Conservation (phyloP, 1,284 basidiomycete genomes). For the Heterobasidion parviporum region DNA sequence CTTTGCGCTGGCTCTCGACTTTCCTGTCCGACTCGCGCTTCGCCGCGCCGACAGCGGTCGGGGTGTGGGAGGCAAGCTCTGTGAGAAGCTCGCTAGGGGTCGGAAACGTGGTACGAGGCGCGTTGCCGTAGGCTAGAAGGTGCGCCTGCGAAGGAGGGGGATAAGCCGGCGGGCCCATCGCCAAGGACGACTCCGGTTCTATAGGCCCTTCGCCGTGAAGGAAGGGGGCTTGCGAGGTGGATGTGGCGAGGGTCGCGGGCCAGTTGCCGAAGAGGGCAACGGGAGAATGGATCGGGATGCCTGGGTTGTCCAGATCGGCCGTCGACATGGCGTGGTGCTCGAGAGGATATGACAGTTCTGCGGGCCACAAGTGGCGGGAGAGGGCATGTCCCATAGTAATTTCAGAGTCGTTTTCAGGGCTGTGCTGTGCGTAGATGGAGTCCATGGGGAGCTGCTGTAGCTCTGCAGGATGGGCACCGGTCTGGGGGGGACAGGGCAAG, state of each 20-base stretch:
- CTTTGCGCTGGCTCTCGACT: conserved; percentile 39
- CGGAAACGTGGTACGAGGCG: conserved; percentile 33
- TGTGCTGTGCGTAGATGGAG: too few species aligned
- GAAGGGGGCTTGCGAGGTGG: background rate
- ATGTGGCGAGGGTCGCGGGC: background rate
- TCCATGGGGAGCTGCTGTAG: too few species aligned
- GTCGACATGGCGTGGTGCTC: too few species aligned
- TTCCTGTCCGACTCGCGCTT: conserved; percentile 9
- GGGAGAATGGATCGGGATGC: background rate
- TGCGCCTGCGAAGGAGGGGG: conserved; percentile 9
- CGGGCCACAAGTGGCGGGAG: too few species aligned
- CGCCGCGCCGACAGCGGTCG: background rate
- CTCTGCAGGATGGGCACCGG: too few species aligned
- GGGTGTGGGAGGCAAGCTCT: conserved; percentile 22
- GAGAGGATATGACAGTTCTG: too few species aligned
- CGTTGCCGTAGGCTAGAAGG: conserved; percentile 19
- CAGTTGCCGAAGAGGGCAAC: background rate
- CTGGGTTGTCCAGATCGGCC: background rate
- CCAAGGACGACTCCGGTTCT: too few species aligned
- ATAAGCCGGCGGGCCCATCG: background rate
- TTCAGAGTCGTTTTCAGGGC: too few species aligned
- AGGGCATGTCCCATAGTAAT: too few species aligned
- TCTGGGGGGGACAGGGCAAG: too few species aligned
- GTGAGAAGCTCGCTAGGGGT: conserved; percentile 59
- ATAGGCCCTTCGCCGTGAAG: too few species aligned